phyloP scores from a whole-genome alignment of 1,284 basidiomycete species.

The Somion occarium region DNA sequence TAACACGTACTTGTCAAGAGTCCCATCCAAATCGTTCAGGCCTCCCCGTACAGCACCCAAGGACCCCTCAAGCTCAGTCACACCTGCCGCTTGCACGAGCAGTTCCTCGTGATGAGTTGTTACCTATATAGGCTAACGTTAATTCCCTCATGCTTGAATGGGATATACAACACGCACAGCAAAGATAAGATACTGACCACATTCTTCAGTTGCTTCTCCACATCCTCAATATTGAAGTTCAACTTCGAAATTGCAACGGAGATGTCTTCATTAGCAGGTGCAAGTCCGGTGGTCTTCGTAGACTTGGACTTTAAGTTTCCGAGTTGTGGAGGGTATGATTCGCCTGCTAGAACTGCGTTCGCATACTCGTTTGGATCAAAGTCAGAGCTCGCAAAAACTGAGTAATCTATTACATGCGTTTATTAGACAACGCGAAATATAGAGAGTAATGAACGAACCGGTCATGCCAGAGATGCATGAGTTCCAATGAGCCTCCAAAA shows the following conservation, averaged over 20 bases:
- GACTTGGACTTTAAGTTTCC: constrained; percentile 26
- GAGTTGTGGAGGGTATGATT: constrained; percentile 54
- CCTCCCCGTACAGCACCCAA: constrained; percentile 59
- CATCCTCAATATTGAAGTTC: constrained; percentile 81
- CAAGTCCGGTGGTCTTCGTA: constrained; percentile 36
- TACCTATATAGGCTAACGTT: constrained; percentile 36
- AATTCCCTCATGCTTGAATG: constrained; percentile 6
- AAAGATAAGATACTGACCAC: constrained; percentile 49
- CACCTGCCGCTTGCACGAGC: constrained; percentile 65
- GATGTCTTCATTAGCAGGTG: constrained; percentile 78
- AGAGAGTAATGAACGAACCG: constrained; percentile 5
- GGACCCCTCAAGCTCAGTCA: constrained; percentile 59
- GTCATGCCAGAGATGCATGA: constrained; percentile 2
- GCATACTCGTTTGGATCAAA: constrained; percentile 90
- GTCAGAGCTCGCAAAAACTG: constrained; percentile 59
- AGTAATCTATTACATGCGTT: constrained; percentile 43
- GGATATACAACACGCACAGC: not conserved
- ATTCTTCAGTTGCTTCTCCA: constrained; percentile 80
- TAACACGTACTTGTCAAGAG: constrained; percentile 63
- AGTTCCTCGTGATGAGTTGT: constrained; percentile 71
- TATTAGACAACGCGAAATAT: not conserved
- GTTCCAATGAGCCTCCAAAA: constrained; percentile 1
- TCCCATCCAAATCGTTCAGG: constrained; percentile 61
- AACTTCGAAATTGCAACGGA: constrained; percentile 82
- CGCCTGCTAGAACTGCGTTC: constrained; percentile 79